phyloP scores from a whole-genome alignment of 139 green algal genomes.

The Chlamydomonas sp. region DNA sequence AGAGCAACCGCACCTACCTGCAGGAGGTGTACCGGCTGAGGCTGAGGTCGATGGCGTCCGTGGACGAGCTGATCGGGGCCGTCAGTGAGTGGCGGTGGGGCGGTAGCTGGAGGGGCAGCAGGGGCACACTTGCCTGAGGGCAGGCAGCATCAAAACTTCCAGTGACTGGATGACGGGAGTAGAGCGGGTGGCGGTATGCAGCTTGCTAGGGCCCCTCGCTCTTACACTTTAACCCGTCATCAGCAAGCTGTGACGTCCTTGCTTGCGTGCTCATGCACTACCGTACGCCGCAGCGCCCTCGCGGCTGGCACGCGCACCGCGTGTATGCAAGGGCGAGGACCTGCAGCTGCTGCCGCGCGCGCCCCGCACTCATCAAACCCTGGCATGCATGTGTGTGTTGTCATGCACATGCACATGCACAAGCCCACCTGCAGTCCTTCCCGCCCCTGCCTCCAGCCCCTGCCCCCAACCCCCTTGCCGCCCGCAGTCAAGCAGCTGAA shows the following conservation, averaged over 20 bases:
- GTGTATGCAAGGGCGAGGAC: too few relatives aligned
- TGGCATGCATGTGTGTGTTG: background rate
- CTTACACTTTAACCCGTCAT: too few relatives aligned
- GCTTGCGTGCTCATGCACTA: too few relatives aligned
- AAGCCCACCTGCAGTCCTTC: background rate
- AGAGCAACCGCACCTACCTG: constrained; percentile 46
- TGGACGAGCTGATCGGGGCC: constrained; percentile 39
- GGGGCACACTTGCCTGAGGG: background rate
- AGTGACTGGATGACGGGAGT: background rate
- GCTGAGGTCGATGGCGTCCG: constrained; percentile 19
- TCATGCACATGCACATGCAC: background rate
- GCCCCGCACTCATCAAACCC: too few relatives aligned
- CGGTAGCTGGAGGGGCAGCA: background rate
- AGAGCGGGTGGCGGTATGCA: too few relatives aligned
- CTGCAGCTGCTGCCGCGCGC: too few relatives aligned
- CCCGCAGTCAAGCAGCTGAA: constrained; percentile 11
- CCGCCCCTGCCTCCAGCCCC: too few relatives aligned
- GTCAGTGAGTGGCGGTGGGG: constrained; percentile 16
- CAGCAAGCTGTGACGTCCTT: too few relatives aligned
- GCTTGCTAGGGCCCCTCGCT: too few relatives aligned
- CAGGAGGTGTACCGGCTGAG: constrained; percentile 45
- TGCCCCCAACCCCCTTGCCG: background rate
- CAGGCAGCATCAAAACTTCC: background rate
- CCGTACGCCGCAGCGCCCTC: too few relatives aligned
- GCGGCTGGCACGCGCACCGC: too few relatives aligned